Evolutionary conservation across 2,329 filamentous ascomycete species (phyloP), one percentile per base, ranked within the genome.

Genomic region (Pseudocercospora pini-densiflorae): DNA sequence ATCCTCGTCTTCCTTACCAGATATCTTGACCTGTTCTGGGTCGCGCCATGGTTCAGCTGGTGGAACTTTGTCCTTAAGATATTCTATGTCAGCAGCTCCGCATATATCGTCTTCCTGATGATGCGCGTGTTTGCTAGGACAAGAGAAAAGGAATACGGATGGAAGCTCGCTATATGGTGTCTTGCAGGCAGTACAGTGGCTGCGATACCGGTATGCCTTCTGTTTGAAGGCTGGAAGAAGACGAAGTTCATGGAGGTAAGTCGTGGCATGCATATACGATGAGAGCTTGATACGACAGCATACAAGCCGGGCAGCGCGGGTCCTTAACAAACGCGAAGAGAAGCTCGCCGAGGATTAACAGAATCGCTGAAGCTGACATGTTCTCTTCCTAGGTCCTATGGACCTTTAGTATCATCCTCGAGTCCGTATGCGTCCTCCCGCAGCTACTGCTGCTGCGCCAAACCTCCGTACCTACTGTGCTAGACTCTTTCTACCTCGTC

Each of bases 401-500:
- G 91, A 87, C 89, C 65, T 97, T 97, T 81, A 97, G 92, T 33
- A 89, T 95, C 73, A 91, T 97, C 71, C 90, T 98, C 75, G 94
- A 98, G 81, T 94, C 93, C 36, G 88, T 96, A 67, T 95, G 92
- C 78, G 88, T 97, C 36, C 88, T 98, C 21, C 94, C 94, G 0
- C 94, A 98, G 78, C 89, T 98, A 1, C 87, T 97, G 5, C 89
- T 97, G 51, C 88, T 98, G 14, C 92, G 94, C 66, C 93, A 97
- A 79, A 97, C 94, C n/a, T 93, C 90, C 27, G 93, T 97, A 0
- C 94, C 94, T 0, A 98, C 94, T 58, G 94, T 97, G 55, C 94
- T 98, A 80, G 92, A 97, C 78, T 97, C 92, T n/a, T 97, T 92
- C 81, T 98, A 98, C 80, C 91, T 98, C 63, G 84, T 95, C 59